These are phyloP conservation scores for Lepidium didymum DNA, from an alignment of 345 rosid species.

Conservation along the genomic window DNA sequence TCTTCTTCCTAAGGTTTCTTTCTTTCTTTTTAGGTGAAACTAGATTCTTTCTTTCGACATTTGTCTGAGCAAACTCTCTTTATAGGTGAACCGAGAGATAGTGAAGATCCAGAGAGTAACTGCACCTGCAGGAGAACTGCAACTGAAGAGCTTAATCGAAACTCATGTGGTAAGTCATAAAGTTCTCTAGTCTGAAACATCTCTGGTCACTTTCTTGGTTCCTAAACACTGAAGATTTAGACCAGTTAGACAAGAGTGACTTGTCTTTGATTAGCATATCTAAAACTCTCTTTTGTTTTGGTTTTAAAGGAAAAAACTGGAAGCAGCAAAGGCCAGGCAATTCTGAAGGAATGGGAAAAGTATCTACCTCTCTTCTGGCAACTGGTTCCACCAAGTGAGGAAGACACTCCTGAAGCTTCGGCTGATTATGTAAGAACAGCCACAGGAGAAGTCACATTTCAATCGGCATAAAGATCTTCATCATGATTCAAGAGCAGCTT, in stretches of 20 bases:
- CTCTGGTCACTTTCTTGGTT: not conserved
- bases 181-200: not conserved
- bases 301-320: constrained; percentile 81
- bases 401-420: constrained; percentile 96
- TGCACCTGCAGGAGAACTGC: constrained; percentile 97
- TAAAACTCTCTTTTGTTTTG: not conserved
- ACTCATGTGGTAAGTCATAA: constrained; percentile 78
- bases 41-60: not conserved
- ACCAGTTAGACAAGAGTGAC: not conserved
- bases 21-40: not conserved
- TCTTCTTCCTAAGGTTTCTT: constrained; percentile 75
- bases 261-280: not conserved
- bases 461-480: constrained; percentile 49
- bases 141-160: constrained; percentile 81
- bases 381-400: constrained; percentile 98
- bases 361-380: constrained; percentile 88
- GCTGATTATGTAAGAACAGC: constrained; percentile 59
- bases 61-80: not conserved
- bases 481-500: not conserved
- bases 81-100: constrained; percentile 81
- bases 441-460: constrained; percentile 64
- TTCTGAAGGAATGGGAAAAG: constrained; percentile 78
- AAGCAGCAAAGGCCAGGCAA: constrained; percentile 65
- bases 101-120: constrained; percentile 90
- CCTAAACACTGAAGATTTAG: not conserved